phyloP scores from a whole-genome alignment of 305 asterid species.

The Fraxinus greggii region DNA sequence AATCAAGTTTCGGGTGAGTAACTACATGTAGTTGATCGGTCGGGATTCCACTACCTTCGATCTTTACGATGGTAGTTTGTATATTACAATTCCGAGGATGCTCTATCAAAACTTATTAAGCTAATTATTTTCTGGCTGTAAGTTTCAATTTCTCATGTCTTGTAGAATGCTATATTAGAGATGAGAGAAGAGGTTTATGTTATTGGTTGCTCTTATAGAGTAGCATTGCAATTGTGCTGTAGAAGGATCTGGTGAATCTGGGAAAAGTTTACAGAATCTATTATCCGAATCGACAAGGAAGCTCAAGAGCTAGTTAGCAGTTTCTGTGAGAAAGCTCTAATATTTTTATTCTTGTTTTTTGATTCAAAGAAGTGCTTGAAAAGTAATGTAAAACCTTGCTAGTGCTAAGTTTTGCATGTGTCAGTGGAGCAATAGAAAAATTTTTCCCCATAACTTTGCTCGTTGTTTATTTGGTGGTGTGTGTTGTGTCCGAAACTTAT shows the following conservation, averaged over 20 bases:
- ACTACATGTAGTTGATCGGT: neutral
- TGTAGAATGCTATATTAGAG: neutral
- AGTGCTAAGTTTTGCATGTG: neutral
- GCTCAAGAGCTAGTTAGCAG: neutral
- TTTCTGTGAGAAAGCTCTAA: neutral
- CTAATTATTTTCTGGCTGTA: neutral
- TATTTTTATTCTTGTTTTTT: neutral
- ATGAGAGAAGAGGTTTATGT: neutral
- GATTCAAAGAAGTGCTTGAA: neutral
- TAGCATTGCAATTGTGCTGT: neutral
- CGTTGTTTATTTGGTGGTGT: neutral
- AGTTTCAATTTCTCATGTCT: neutral
- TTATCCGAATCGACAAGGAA: neutral
- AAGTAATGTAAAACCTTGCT: neutral
- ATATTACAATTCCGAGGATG: neutral
- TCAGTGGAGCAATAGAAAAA: neutral
- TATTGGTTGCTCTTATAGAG: conserved; percentile 1
- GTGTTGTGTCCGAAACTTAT: neutral
- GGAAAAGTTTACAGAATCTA: neutral
- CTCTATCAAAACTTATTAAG: neutral
- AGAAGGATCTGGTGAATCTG: neutral
- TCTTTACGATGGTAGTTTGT: neutral
- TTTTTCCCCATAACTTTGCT: neutral
- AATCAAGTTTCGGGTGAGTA: neutral
- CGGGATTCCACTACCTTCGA: neutral